Evolutionary conservation across 768 basidiomycete genomes (phyloP), one percentile per base, ranked within the genome.

Genomic region (Auriculariales sp.): DNA sequence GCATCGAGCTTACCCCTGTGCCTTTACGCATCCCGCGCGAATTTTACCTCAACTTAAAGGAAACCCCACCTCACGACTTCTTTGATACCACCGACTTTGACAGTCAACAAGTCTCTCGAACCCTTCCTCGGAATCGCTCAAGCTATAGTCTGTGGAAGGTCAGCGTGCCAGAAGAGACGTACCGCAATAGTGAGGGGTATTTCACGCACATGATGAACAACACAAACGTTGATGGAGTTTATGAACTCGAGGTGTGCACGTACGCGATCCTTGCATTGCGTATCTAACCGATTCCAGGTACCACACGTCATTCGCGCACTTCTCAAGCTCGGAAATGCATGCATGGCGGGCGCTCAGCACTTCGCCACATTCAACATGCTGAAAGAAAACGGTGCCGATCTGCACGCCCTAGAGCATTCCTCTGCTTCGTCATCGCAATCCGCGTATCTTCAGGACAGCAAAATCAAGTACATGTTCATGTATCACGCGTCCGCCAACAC

Each of bases 191-290:
- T 28, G 83, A 89, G 56, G 83, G 89, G 50, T 89, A 95, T 61
- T 97, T 98, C 59, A 81, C 90, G 15, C 83, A 92, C 60, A 71
- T 98, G 46, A 88, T 79, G 52, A 95, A 95, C 59, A 87, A 93
- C 58, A 88, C 93, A 0, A 90, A 87, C 59, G 89, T 97, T 7
- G 91, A 97, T 57, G 91, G 90, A 1, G 85, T 95, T 3, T 99
- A 83, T 58, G 95, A 99, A 66, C 72, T 83, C 17, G 92, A 98
- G 74, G 89, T 91, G 70, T 55, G 2, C 46, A 46, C 15, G 24
- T 15, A 32, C 31, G 33, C 39, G 28, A 49, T 29, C 49, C 14
- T 30, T 11, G 12, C 50, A 6, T 17, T 32, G 44, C 28, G 30
- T 29, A 25, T 29, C 29, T 49, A 2, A 30, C 46, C 11, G 44